Evolutionary conservation across 495 filamentous ascomycete species (phyloP), one percentile per base, ranked within the genome.

Genomic region (Penicillium chermesinum): DNA sequence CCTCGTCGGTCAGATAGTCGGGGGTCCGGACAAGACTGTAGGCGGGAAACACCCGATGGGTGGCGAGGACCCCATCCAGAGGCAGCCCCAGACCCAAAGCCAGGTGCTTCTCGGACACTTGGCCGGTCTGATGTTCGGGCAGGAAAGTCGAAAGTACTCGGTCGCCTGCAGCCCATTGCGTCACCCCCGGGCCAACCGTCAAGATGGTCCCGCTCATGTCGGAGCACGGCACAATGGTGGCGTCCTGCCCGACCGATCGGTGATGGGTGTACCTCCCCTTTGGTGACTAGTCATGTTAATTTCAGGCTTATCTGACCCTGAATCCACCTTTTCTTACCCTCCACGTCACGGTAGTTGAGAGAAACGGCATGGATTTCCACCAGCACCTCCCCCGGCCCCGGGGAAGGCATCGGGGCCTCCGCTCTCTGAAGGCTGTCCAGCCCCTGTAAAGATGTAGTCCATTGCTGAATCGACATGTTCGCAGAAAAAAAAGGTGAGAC

Each of bases 61-160:
- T 76, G 2, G 84, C 69, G 19, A 91, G 63, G 0, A 83, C 80
- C 30, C 88, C 88, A 53, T 88, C 76, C 0, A 85, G 18, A 1
- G 72, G 74, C 13, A 85, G 82, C 14, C 88, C 88, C 2, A 89
- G 58, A 3, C 86, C 84, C 0, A 76, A 77, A 0, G 36, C 43
- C n/a, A 73, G 46, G 13, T 71, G 64, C 9, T 63, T 64, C 3
- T 51, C 43, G n/a, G 75, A 71, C 16, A 88, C 61, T 36, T 77
- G 65, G 16, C 87, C 87, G 20, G 66, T 79, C 35, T 84, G 69
- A 54, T 91, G 87, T 38, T 70, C 76, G 54, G 88, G 85, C 59
- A 88, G 83, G 75, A 90, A 91, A 10, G 88, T 81, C 0, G 85
- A 88, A 14, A 81, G 58, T 13, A 93, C 87, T 33, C 80, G 80